A percentile compares a stretch with the other conserved stretches of the same genome.
Conservation (phyloP, 306 rosid species). For the Abrus precatorius region DNA sequence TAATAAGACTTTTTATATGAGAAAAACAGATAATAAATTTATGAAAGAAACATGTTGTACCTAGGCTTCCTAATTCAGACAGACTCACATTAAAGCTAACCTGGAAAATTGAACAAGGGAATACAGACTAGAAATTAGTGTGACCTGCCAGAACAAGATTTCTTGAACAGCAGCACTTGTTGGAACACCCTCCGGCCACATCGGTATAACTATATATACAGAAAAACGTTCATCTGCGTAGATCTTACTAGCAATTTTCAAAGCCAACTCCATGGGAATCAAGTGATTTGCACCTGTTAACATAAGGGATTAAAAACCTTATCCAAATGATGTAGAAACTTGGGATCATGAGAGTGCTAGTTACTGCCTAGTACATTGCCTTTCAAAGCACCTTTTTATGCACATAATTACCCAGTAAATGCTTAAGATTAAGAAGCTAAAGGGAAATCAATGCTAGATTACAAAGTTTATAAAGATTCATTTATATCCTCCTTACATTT, state of each 20-base stretch:
- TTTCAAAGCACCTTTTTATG: not conserved
- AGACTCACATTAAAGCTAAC: not conserved
- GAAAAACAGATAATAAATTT: not conserved
- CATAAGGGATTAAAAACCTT: slow-evolving; percentile 26
- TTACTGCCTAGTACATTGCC: not conserved
- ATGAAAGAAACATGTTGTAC: slow-evolving; percentile 21
- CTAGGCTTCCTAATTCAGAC: slow-evolving; percentile 6
- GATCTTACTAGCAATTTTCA: slow-evolving; percentile 73
- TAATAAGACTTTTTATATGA: not conserved
- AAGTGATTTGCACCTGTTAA: slow-evolving; percentile 74
- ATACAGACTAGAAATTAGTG: slow-evolving; percentile 22
- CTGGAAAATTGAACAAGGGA: not conserved
- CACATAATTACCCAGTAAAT: not conserved
- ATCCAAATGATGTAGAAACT: not conserved
- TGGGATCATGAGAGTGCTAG: not conserved
- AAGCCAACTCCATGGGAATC: slow-evolving; percentile 77
- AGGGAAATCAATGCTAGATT: not conserved
- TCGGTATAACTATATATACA: slow-evolving; percentile 72
- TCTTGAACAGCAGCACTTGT: slow-evolving; percentile 76
- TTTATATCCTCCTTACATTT: not conserved
- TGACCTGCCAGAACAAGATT: slow-evolving; percentile 83
- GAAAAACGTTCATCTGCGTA: slow-evolving; percentile 63
- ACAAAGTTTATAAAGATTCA: not conserved
- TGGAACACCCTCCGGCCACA: slow-evolving; percentile 92
- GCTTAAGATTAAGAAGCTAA: not conserved